phyloP scores from a whole-genome alignment of 805 yeast species.

The Candida pseudofarinosa region DNA sequence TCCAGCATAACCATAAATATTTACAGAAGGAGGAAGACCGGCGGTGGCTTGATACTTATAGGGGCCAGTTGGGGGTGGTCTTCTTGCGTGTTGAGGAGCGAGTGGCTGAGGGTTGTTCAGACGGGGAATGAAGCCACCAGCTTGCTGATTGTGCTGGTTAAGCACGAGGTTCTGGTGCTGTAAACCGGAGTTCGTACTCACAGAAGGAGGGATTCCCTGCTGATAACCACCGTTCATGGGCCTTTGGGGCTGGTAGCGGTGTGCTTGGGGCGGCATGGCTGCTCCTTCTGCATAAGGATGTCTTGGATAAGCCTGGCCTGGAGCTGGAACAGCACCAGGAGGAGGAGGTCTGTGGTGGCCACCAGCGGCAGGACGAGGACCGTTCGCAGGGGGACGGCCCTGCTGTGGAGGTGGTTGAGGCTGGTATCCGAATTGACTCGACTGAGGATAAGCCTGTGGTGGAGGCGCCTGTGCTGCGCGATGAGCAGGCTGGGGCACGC shows the following conservation, averaged over 20 bases:
- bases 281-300: background rate
- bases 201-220: constrained; percentile 6
- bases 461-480: constrained; percentile 7
- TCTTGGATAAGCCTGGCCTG: constrained; percentile 2
- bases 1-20: background rate
- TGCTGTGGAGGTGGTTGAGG: constrained; percentile 9
- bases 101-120: background rate
- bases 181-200: background rate
- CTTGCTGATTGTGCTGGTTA: background rate
- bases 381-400: constrained; percentile 9
- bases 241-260: constrained; percentile 15
- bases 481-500: background rate
- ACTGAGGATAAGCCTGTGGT: constrained; percentile 9
- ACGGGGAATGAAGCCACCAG: constrained; percentile 2
- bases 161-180: background rate
- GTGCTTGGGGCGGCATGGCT: constrained; percentile 6
- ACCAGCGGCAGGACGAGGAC: background rate
- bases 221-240: background rate
- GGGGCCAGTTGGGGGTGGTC: background rate
- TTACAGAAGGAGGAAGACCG: constrained; percentile 8
- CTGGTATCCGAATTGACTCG: constrained; percentile 10
- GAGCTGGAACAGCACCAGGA: constrained; percentile 8
- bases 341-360: constrained; percentile 11
- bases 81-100: background rate
- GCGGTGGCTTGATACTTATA: constrained; percentile 8